Conservation (phyloP, 2,329 filamentous ascomycete genomes). For the Chalaropsis ovoidea region DNA sequence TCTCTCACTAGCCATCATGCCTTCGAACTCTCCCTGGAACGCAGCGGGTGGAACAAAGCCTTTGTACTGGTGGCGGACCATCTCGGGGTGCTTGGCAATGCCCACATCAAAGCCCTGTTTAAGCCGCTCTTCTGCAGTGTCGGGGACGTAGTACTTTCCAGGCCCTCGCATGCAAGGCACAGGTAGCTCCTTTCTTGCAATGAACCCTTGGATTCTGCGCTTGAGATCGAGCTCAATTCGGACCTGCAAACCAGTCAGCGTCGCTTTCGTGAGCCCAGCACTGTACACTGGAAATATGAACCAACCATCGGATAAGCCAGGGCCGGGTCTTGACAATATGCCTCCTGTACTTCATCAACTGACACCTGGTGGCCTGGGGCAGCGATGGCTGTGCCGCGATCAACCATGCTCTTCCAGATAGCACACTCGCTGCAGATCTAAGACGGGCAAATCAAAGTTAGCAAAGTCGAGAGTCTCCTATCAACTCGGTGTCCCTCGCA, state of each 20-base stretch:
- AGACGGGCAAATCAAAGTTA: neutral
- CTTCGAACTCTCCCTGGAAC: neutral
- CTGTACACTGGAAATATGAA: neutral
- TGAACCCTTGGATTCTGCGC: neutral
- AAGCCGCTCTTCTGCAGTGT: neutral
- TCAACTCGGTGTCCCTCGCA: neutral
- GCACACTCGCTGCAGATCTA: slow-evolving; percentile 11
- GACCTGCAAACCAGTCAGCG: neutral
- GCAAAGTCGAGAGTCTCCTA: neutral
- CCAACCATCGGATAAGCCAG: slow-evolving; percentile 3
- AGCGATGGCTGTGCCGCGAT: neutral
- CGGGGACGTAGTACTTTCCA: neutral
- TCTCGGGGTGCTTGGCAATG: neutral
- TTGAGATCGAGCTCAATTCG: slow-evolving; percentile 4
- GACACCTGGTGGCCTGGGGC: neutral
- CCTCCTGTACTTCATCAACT: slow-evolving; percentile 4
- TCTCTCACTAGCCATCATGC: neutral
- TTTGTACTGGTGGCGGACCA: slow-evolving; percentile 8
- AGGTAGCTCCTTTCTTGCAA: slow-evolving; percentile 3
- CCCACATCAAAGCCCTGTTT: neutral
- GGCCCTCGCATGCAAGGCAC: neutral
- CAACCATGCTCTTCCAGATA: slow-evolving; percentile 1
- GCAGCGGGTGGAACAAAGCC: slow-evolving; percentile 7
- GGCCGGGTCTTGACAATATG: neutral
- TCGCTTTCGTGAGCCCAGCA: neutral